Base-by-base conservation (phyloP, 306 rosid species). In the Hippophae tibetana region DNA sequence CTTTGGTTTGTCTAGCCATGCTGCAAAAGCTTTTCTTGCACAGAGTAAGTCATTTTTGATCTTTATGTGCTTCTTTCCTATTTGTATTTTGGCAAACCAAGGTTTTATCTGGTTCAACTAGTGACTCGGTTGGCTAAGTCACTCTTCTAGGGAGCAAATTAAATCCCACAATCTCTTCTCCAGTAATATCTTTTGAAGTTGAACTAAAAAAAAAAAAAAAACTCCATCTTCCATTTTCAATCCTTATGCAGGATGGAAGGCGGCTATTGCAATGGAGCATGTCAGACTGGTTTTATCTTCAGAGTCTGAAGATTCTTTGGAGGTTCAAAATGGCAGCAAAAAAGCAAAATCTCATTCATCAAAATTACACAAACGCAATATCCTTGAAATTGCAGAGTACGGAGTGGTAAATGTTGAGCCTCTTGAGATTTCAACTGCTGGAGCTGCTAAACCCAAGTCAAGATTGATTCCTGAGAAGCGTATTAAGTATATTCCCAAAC, bases 181-280 rank as follows among this genome's bases (percentile, higher is more conserved):
- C 38, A 31, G 38, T 31, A 31, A 31, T 31, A 31, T 31, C 5
- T 2, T 31, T 31, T 31, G 38, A 31, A 31, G 4, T 31, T 31
- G 38, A 31, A 31, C 38, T 31, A 31, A 31, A 31, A 31, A 31
- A 31, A 2, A 31, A 31, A 31, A 31, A 31, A 31, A 2, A 31
- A 31, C 5, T 4, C 5, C 38, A 31, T 31, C 38, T 31, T 31
- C 38, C 38, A 31, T 31, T 31, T 25, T 73, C 25, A 53, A 58
- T 52, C 51, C 55, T 46, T 58, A 50, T 67, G 79, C 85, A 90
- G 97, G 95, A 57, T 86, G 94, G 95, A 77, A 81, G 69, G 89
- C 81, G 64, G 86, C 90, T 54, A 54, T 82, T 7, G 55, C 78
- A 9, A 83, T 78, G 53, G 63, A 81, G 11, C 90, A 90, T 66